Evolutionary conservation across 2,329 filamentous ascomycete species (phyloP), one percentile per base, ranked within the genome.

Genomic region (Thielaviopsis ethacetica): DNA sequence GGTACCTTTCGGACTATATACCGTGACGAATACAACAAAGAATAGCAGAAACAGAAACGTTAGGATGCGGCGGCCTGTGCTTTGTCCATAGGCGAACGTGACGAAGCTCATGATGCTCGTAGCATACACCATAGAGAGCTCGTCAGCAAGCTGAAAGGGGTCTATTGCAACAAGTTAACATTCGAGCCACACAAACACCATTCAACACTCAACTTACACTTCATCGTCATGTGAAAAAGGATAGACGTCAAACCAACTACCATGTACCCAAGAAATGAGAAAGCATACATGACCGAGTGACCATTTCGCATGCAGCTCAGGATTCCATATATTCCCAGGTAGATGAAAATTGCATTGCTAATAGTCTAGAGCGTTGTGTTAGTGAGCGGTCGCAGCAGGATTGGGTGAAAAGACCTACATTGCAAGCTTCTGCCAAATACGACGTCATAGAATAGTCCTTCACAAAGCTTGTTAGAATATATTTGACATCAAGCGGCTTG

Each of bases 311-410:
- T 67, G 69, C 88, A 94, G 69, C 83, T 89, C 58, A 75, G 72
- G 62, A 93, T 81, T 24, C 91, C 91, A 67, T 84, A 85, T 64
- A 81, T 71, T 7, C 88, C 88, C 21, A 95, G 78, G 69, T 78
- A 86, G 65, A 95, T 76, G 70, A 95, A 95, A 24, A 93, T 73
- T 2, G 86, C 69, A 69, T 95, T 95, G 38, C 89, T 95, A 34
- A 91, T 66, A 3, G 88, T 87, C 71, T 87, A 34, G 10, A 34
- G 10, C n/a, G 15, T 34, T n/a, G n/a, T 27, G 7, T 34, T 22
- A 58, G n/a, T 6, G 22, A 30, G 5, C 30, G 3, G 19, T 22
- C 21, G 47, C 19, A 55, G 12, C 17, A 41, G 6, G 49, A 27
- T 38, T 12, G 51, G 4, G 38, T 3, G 13, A 44, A 10, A 19